phyloP scores from a whole-genome alignment of 2,329 filamentous ascomycete genomes.

The Colletotrichum coccodes region DNA sequence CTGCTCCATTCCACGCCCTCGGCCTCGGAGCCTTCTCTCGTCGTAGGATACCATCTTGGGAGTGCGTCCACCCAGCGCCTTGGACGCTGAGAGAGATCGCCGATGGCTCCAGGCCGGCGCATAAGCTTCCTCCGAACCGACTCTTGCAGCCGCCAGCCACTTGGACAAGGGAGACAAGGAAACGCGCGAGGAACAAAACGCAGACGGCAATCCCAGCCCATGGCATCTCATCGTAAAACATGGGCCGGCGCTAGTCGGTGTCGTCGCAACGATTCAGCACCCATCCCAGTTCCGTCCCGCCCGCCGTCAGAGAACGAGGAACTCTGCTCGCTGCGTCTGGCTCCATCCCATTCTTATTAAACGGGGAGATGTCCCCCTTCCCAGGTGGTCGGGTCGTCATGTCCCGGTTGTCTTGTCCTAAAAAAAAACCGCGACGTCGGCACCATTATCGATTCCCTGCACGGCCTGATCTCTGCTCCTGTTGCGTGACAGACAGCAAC shows the following conservation, averaged over 20 bases:
- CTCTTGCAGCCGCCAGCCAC: slow-evolving; percentile 2
- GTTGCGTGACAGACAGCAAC: not conserved
- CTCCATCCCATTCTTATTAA: slow-evolving; percentile 8
- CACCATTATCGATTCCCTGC: not conserved
- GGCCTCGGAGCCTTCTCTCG: too few species aligned
- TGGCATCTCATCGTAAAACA: slow-evolving; percentile 15
- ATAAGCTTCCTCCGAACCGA: not conserved
- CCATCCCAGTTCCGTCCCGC: slow-evolving; percentile 16
- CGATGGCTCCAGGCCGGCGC: not conserved
- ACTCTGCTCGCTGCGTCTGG: not conserved
- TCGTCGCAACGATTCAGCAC: slow-evolving; percentile 22
- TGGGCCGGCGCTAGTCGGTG: slow-evolving; percentile 20
- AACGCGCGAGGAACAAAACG: not conserved
- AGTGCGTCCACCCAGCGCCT: not conserved
- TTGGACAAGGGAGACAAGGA: slow-evolving; percentile 5
- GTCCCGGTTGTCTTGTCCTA: not conserved
- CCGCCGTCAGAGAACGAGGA: not conserved
- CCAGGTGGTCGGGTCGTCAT: not conserved
- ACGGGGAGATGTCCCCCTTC: not conserved
- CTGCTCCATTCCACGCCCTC: too few species aligned
- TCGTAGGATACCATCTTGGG: not conserved
- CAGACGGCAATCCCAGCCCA: slow-evolving; percentile 14
- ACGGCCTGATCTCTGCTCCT: not conserved
- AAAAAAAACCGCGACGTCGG: not conserved
- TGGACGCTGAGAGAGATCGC: not conserved